Base-by-base conservation (phyloP, 2,329 filamentous ascomycete species). In the Blastomyces parvus region DNA sequence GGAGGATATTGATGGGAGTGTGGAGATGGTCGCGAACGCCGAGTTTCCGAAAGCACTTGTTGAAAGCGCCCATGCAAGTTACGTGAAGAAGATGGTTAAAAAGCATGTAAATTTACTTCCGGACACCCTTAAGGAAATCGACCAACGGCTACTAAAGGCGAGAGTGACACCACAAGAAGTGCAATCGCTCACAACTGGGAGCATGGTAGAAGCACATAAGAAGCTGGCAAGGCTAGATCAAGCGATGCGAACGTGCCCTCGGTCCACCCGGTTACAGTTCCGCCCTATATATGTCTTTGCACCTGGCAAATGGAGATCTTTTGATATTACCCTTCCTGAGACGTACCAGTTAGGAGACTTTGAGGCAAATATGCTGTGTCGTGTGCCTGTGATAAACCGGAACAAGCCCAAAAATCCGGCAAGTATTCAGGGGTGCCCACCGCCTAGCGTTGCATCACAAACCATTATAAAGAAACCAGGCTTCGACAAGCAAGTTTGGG, bases 141-240 rank as follows among this genome's bases (percentile, higher is more conserved):
- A 67, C 46, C 30, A 62, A 22, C 50, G 46, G 25, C 50, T 66
- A 52, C 8, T 61, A 14, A 22, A 46, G 13, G 60, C 58, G 14
- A 65, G 66, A 17, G 50, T 67, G 2, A 44, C 61, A 17, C 8
- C n/a, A 30, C 56, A 63, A 48, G 65, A 66, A 48, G 58, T 66
- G 11, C n/a, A 55, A 8, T n/a, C 40, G 27, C 62, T 65, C 22
- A 62, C 59, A 2, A 64, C 25, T 7, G 66, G 62, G 2, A 38
- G 19, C 3, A 62, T 60, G 27, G 62, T 48, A 14, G 62, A 63
- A 17, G 63, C 62, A n/a, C 66, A 64, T 61, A 48, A 53, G 25
- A 67, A 66, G 27, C 33, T 66, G 25, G 27, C 38, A 11, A 46
- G 63, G 27, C 42, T 66, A 25, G 60, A 64, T 6, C 44, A 66